Percentiles rank a stretch among this genome's conserved stretches.
Evolutionary conservation across 2,329 filamentous ascomycete species (phyloP).

Genomic region (Aspergillus puulaauensis): DNA sequence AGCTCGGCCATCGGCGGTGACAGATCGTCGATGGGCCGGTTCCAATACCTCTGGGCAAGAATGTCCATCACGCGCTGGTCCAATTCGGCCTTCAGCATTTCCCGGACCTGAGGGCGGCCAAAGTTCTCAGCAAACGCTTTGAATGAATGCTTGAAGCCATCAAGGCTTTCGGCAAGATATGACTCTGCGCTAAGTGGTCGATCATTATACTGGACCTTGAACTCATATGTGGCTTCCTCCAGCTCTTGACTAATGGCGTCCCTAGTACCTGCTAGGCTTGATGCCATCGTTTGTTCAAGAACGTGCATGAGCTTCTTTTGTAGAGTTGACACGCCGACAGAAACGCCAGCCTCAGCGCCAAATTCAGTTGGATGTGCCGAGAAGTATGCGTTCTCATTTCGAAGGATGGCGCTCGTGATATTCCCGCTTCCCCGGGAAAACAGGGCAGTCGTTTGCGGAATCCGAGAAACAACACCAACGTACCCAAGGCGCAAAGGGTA

Average conservation of each 20-base stretch:
- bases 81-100: constrained; percentile 85
- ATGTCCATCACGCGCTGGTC: constrained; percentile 94
- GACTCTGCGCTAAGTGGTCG: constrained; percentile 91
- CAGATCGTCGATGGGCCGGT: constrained; percentile 88
- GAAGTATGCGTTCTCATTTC: constrained; percentile 88
- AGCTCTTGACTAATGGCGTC: constrained; percentile 93
- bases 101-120: constrained; percentile 82
- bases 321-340: constrained; percentile 79
- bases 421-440: constrained; percentile 83
- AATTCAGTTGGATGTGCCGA: constrained; percentile 79
- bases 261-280: constrained; percentile 82
- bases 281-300: constrained; percentile 94
- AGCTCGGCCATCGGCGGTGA: constrained; percentile 63
- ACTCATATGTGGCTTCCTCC: constrained; percentile 95
- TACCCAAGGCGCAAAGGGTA: constrained; percentile 95
- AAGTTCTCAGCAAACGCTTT: constrained; percentile 90
- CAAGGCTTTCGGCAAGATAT: constrained; percentile 90
- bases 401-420: constrained; percentile 75
- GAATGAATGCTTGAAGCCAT: constrained; percentile 97
- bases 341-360: constrained; percentile 68
- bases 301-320: constrained; percentile 97
- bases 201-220: constrained; percentile 99
- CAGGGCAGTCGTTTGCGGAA: constrained; percentile 65
- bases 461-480: constrained; percentile 87
- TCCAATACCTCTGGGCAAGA: constrained; percentile 94